Evolutionary conservation across 2,329 filamentous ascomycete genomes (phyloP), one percentile per base, ranked within the genome.

Genomic region (Monilinia aucupariae): DNA sequence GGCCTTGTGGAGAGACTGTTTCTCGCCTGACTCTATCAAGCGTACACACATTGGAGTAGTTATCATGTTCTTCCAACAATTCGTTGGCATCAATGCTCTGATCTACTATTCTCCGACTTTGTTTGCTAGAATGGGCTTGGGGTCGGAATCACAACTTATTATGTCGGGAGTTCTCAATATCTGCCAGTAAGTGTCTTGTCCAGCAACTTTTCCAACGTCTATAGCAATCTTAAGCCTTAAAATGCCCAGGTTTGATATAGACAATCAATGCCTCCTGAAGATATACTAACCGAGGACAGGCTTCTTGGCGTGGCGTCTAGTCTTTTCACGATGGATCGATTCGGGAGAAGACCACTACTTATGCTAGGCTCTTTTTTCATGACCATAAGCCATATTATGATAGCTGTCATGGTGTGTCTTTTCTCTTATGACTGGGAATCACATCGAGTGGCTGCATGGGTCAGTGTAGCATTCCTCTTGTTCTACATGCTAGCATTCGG

Each of bases 401-500:
- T 85, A 50, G 81, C 82, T 0, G 73, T 80, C 3, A 73, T 86
- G 30, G 81, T 85, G 4, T 82, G 81, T 2, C 74, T 78, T 15
- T 86, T 78, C 68, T 77, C 76, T 6, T 67, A 77, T 8, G 73
- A 81, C 63, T 85, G 82, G 81, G 69, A 76, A 0, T 70, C 74
- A 2, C 81, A 85, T 68, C 73, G 76, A 3, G 72, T 76, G 0
- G 77, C 80, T 64, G 84, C 84, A 9, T 85, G 82, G 82, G 75
- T 76, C 17, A 79, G 77, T n/a, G 80, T 84, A 0, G 79, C 79
- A 0, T 79, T 84, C 64, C 71, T 84, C 3, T 77, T 86, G 53
- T 78, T 87, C 53, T 87, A 87, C 69, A 83, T 88, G 71, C 73
- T 87, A n/a, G 78, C 79, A 1, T 89, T 89, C 68, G 83, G 67